Evolutionary conservation across 352 stramenopile species (phyloP), one percentile per base, ranked within the genome.

Genomic region (Phytophthora capsici): DNA sequence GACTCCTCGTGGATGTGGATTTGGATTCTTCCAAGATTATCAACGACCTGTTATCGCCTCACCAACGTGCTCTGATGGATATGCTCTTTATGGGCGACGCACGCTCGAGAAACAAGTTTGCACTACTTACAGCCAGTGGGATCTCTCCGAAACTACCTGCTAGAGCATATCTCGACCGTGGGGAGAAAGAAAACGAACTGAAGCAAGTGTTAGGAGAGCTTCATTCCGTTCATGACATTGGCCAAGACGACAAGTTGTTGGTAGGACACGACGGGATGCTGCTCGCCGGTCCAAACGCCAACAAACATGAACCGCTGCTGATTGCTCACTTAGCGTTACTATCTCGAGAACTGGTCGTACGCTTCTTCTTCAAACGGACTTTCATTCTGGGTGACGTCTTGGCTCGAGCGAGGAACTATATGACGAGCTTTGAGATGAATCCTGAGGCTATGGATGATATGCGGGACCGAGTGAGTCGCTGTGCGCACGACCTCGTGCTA

Each of bases 161-260:
- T 8, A 84, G 96, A 57, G 96, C 98, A 54, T 99, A 98, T 79
- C 91, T 99, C 67, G 96, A 99, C 68, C 94, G 96, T 38, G 93
- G 91, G 38, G 93, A 99, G 63, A 98, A 98, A 46, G 96, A 99
- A 61, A 99, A 99, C 63, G 96, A 99, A 72, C 82, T 99, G 16
- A 98, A 99, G 75, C 89, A 98, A 62, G 78, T 98, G 16, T 73
- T 98, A 20, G 95, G 95, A 4, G 95, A 99, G 69, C 97, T 97
- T 32, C 88, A 97, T 72, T 95, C 91, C 10, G 96, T 96, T 3
- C 98, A 98, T 64, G 96, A 99, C 66, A 96, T 99, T 41, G 97
- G 88, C 28, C 80, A 97, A 30, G 91, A 98, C 71, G 96, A 99
- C 71, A 98, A 97, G 48, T 78, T 99, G 23, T 79, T 99, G 23